Evolutionary conservation across 495 filamentous ascomycete species (phyloP), one percentile per base, ranked within the genome.

Genomic region (Xylaria castorea): DNA sequence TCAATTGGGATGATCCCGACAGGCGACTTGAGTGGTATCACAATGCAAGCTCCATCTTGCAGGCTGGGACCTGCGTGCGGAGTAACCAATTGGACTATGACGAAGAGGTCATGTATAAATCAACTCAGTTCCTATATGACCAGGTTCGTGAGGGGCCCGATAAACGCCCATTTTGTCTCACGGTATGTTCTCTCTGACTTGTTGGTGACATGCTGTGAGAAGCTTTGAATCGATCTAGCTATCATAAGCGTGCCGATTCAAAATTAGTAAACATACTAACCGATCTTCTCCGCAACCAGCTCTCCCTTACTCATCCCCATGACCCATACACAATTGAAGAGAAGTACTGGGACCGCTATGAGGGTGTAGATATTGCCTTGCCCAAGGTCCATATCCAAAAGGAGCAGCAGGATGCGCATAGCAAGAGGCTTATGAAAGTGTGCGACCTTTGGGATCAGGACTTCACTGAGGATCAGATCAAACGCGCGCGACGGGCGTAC

Each of bases 71-170:
- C 3, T 94, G 93, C 68, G 88, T 96, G 38, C 87, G 93, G 71
- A 94, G 92, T 76, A 97, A 97, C 83, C 94, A 97, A 83, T 87
- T 97, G n/a, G 94, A 97, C 77, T 97, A 93, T 74, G 94, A 97
- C 75, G 93, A 96, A 82, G 94, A 97, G 80, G 93, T 96, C 75
- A 94, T 96, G 87, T 94, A 93, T 81, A 91, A 89, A 82, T 89
- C 91, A 8, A 90, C 87, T 44, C 93, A 95, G 80, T 97, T 93
- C 78, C 83, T 97, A 46, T 95, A 92, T 80, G 91, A 95, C 81
- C 88, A 94, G 72, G 92, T 94, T 27, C 91, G 94, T 5, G 87
- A 92, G 73, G 88, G 85, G 20, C 88, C 88, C 5, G 85, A 82
- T 62, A 85, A 85, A 42, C 89, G 93, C 36, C 94, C 94, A 11